A percentile compares a stretch with the other conserved stretches of the same genome.
Evolutionary conservation across 1,284 basidiomycete species (phyloP).

Genomic region (Rhodotorula sp.): DNA sequence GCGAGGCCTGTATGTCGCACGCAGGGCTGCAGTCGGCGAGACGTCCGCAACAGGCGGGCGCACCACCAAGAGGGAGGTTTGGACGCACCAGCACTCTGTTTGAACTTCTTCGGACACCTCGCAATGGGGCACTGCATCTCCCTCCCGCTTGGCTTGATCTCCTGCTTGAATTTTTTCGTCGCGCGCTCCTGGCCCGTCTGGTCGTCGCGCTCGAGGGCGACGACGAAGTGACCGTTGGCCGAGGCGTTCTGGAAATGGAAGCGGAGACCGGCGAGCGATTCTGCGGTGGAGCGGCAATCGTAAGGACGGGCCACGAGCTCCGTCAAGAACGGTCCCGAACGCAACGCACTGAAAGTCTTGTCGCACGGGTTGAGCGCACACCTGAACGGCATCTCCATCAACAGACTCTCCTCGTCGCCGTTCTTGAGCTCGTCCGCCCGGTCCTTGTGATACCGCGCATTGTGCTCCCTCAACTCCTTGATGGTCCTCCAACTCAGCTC

Average conservation of each 20-base stretch:
- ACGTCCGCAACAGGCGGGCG: neutral
- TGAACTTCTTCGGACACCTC: conserved; percentile 38
- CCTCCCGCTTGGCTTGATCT: conserved; percentile 22
- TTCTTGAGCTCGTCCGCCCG: conserved; percentile 7
- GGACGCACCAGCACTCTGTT: conserved; percentile 38
- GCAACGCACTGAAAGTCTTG: conserved; percentile 40
- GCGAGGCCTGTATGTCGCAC: conserved; percentile 25
- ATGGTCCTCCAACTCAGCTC: conserved; percentile 31
- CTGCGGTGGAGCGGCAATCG: too few species aligned
- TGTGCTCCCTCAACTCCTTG: conserved; percentile 37
- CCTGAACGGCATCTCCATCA: conserved; percentile 35
- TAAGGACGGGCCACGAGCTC: too few species aligned
- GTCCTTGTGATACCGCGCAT: conserved; percentile 23
- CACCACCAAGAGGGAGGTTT: neutral
- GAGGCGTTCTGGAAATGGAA: conserved; percentile 45
- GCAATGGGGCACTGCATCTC: conserved; percentile 33
- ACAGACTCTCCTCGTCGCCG: conserved; percentile 1
- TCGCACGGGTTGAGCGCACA: conserved; percentile 41
- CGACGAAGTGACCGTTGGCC: conserved; percentile 42
- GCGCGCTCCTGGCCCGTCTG: conserved; percentile 33
- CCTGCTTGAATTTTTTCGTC: conserved; percentile 39
- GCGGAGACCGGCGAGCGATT: conserved; percentile 42
- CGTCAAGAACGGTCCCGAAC: too few species aligned
- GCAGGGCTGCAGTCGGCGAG: neutral
- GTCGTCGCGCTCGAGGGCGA: conserved; percentile 31